Evolutionary conservation across 257 asterid species (phyloP).

Genomic region (Lycium ferocissimum): DNA sequence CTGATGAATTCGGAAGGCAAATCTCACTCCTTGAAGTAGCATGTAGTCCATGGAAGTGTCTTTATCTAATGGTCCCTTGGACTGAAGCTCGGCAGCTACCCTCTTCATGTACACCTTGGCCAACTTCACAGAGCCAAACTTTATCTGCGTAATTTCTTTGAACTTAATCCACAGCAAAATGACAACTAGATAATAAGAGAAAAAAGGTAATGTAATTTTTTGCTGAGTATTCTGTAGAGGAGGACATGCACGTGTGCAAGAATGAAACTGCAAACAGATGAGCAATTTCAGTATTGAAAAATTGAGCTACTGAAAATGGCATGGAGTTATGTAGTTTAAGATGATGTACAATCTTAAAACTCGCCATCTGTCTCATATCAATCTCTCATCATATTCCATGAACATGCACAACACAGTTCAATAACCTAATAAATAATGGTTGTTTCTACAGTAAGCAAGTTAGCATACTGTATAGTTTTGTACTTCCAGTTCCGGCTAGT

Average conservation of each 20-base stretch:
- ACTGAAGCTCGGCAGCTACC: constrained; percentile 86
- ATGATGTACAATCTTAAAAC: constrained; percentile 11
- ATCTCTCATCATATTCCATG: not conserved
- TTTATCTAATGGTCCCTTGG: constrained; percentile 72
- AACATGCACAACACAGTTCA: constrained; percentile 1
- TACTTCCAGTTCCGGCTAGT: not conserved
- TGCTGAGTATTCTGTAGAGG: no score
- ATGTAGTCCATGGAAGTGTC: constrained; percentile 87
- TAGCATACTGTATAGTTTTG: not conserved
- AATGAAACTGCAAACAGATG: not conserved
- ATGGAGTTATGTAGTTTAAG: not conserved
- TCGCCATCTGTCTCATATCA: not conserved
- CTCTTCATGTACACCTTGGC: constrained; percentile 91
- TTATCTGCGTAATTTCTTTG: constrained; percentile 56
- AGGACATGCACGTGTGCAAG: not conserved
- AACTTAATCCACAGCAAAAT: not conserved
- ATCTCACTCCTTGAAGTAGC: constrained; percentile 93
- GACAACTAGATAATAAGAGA: not conserved
- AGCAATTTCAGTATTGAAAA: not conserved
- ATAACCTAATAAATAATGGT: not conserved
- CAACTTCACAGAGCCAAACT: constrained; percentile 79
- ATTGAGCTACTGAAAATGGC: not conserved
- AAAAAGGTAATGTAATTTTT: not conserved
- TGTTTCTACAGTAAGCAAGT: not conserved
- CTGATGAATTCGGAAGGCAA: constrained; percentile 97